Evolutionary conservation across 2,329 filamentous ascomycete genomes (phyloP).

Genomic region (Colletotrichum somersetense): DNA sequence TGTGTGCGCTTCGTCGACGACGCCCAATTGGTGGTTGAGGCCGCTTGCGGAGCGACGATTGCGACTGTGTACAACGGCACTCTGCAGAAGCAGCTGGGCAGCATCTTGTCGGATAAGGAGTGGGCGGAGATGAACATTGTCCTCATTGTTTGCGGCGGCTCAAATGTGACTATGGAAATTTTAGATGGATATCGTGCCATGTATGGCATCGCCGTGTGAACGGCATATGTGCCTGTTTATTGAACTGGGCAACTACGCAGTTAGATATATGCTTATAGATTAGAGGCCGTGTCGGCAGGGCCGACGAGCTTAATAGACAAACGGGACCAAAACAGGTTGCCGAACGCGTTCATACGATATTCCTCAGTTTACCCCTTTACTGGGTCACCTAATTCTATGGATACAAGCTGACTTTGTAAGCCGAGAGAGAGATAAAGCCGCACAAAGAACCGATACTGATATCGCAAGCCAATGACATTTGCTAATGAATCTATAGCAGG

Average conservation of each 20-base stretch:
- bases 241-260: background rate
- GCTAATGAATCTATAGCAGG: too few relatives aligned
- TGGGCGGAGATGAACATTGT: slow-evolving; percentile 80
- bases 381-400: too few relatives aligned
- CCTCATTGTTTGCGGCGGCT: slow-evolving; percentile 86
- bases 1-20: slow-evolving; percentile 85
- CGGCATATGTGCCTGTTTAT: background rate
- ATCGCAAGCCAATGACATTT: background rate
- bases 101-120: slow-evolving; percentile 65
- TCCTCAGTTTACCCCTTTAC: too few relatives aligned
- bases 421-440: too few relatives aligned
- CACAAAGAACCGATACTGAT: background rate
- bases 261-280: background rate
- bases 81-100: slow-evolving; percentile 71
- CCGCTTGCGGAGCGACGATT: slow-evolving; percentile 85
- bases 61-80: slow-evolving; percentile 75
- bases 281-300: background rate
- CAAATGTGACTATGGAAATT: slow-evolving; percentile 72
- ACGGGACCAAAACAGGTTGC: background rate
- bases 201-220: slow-evolving; percentile 49
- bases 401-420: too few relatives aligned
- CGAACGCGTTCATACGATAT: too few relatives aligned
- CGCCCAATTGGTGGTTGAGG: slow-evolving; percentile 83
- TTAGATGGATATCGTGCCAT: slow-evolving; percentile 68
- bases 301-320: background rate